A percentile compares a stretch with the other conserved stretches of the same genome.
phyloP scores from a whole-genome alignment of 108 stramenopile genomes.

The Mayamaea pseudoterrestris region DNA sequence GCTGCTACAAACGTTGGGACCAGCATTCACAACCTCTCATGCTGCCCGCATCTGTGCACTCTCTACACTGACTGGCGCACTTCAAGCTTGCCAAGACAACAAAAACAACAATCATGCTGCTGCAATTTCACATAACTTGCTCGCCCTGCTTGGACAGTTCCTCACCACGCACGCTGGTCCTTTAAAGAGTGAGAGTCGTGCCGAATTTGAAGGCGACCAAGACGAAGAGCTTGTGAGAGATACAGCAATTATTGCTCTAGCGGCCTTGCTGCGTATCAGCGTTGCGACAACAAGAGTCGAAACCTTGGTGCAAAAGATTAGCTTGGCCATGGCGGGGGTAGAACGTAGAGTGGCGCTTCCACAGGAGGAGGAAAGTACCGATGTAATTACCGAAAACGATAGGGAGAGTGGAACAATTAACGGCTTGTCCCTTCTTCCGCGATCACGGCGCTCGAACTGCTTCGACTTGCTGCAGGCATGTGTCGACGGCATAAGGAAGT shows the following conservation, averaged over 20 bases:
- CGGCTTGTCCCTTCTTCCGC: conserved; percentile 49
- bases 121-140: conserved; percentile 6
- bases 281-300: background rate
- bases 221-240: conserved; percentile 44
- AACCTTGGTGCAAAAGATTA: conserved; percentile 22
- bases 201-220: no score
- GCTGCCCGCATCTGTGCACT: no score
- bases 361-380: conserved; percentile 13
- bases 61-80: no score
- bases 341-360: conserved; percentile 35
- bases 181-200: conserved; percentile 12
- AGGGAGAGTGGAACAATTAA: no score
- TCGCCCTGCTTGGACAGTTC: conserved; percentile 30
- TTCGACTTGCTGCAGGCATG: conserved; percentile 44
- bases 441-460: conserved; percentile 56
- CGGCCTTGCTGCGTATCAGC: conserved; percentile 13
- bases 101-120: no score
- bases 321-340: conserved; percentile 33
- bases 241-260: conserved; percentile 28
- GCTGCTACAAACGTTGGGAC: no score
- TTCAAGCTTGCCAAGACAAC: no score
- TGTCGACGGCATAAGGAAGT: conserved; percentile 8
- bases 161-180: conserved; percentile 44
- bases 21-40: no score
- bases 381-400: no score